Evolutionary conservation across 257 asterid species (phyloP), one percentile per base, ranked within the genome.

Genomic region (Lithospermum erythrorhizon): DNA sequence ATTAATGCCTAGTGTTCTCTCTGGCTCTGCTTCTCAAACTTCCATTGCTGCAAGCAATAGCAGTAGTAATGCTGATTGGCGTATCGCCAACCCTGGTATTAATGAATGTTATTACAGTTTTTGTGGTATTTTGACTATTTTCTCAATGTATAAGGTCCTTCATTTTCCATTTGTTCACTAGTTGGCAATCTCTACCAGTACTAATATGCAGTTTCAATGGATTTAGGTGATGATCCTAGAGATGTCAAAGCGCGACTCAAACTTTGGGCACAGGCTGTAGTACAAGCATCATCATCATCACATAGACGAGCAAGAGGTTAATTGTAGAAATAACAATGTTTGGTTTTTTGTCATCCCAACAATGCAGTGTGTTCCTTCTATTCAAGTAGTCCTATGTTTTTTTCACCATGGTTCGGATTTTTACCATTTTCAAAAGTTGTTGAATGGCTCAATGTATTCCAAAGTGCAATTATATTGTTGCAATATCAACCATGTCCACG

Each of bases 171-270:
- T 27, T 27, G 32, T 27, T 27, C 6, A 27, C 32, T 27, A 27
- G 32, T 35, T 35, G 45, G 45, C 45, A 7, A 35, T 53, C 9
- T 11, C 18, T n/a, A 53, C 3, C 13, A n/a, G 2, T 18, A 53
- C 16, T 53, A n/a, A 18, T 18, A 1, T n/a, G 21, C 25, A 9
- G 2, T 51, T 3, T 51, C 21, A 19, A 15, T 54, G 14, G 15
- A n/a, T 9, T 22, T 9, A 64, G 29, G 59, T 56, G 32, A 64
- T 55, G 61, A 64, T 45, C 61, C 68, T 32, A 52, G 68, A 22
- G 68, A 64, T 23, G 68, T 64, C 7, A 64, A 64, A 64, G 68
- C 62, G 6, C 61, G 68, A 14, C 61, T 64, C 68, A 64, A 64
- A 58, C 22, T 64, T 30, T 64, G 68, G 68, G 68, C 68, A 5